Evolutionary conservation across 441 rosid genomes (phyloP), one percentile per base, ranked within the genome.

Genomic region (Adansonia gregorii): DNA sequence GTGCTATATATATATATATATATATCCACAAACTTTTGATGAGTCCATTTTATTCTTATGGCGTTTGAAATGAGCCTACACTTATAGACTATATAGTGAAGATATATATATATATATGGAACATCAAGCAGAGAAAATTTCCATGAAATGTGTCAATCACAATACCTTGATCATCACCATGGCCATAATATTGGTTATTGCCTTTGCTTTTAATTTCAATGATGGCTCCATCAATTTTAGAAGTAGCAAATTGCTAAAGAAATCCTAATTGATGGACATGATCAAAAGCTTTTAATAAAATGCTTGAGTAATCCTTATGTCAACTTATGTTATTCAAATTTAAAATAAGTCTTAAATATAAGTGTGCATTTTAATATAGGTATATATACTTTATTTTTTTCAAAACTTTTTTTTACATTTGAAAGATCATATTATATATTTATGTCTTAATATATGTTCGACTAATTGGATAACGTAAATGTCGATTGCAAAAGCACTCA

Each of bases 21-120:
- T 48, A 9, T 79, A 78, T 79, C 66, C 48, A 31, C 51, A 71
- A 66, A 52, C 74, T 68, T 75, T 75, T 71, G 66, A 24, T 4
- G 66, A 61, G 31, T 59, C 35, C 41, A 24, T 24, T 24, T 24
- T 24, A n/a, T 35, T 6, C 39, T 22, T 14, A 49, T 20, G 43
- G 63, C 24, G 8, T 61, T 24, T 61, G 66, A 27, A 24, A 27
- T 27, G 17, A 24, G 39, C 43, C 43, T 61, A 61, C 11, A 24
- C 41, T 61, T 12, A 27, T 24, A 11, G 35, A 27, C 35, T 51
- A 2, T 51, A 12, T 12, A 8, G 3, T 14, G 43, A 2, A n/a
- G 41, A 8, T 14, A 9, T 59, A 10, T 60, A 8, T 14, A 9
- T 59, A 10, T 60, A 11, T 5, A 8, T 55, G 7, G n/a, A 15